phyloP scores from a whole-genome alignment of 257 asterid species.

The Lithospermum erythrorhizon region DNA sequence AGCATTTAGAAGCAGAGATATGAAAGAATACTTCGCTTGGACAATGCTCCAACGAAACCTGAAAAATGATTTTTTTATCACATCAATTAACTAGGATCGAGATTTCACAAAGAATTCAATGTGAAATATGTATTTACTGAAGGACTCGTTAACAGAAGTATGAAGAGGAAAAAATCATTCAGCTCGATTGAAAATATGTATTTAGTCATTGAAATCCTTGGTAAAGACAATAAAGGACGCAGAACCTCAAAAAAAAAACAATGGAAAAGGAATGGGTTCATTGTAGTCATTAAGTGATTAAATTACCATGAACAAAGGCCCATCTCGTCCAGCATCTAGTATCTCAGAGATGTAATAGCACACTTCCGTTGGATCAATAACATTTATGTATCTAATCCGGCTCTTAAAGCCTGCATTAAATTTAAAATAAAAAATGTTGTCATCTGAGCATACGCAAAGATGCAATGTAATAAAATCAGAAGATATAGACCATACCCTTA shows the following conservation, averaged over 20 bases:
- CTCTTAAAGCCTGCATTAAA: constrained; percentile 77
- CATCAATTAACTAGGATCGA: neutral
- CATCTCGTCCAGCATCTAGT: constrained; percentile 64
- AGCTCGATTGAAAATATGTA: no score
- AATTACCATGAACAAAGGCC: constrained; percentile 82
- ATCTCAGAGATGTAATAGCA: constrained; percentile 76
- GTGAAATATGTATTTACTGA: no score
- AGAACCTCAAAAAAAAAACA: neutral
- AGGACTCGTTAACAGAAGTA: no score
- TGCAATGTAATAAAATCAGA: neutral
- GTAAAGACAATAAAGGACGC: no score
- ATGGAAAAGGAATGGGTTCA: neutral
- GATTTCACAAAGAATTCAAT: neutral
- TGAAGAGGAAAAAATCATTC: no score
- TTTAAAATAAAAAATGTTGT: constrained; percentile 15
- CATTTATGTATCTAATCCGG: constrained; percentile 70
- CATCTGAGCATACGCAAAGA: constrained; percentile 7
- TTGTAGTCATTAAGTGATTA: neutral
- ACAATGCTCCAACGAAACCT: constrained; percentile 73
- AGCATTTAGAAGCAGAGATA: constrained; percentile 65
- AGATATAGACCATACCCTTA: constrained; percentile 40
- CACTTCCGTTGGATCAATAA: constrained; percentile 60
- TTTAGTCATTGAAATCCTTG: no score
- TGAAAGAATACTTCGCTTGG: constrained; percentile 75
- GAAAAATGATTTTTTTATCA: constrained; percentile 9